phyloP scores from a whole-genome alignment of 2,329 filamentous ascomycete species.

The Calonectria fujianensis region DNA sequence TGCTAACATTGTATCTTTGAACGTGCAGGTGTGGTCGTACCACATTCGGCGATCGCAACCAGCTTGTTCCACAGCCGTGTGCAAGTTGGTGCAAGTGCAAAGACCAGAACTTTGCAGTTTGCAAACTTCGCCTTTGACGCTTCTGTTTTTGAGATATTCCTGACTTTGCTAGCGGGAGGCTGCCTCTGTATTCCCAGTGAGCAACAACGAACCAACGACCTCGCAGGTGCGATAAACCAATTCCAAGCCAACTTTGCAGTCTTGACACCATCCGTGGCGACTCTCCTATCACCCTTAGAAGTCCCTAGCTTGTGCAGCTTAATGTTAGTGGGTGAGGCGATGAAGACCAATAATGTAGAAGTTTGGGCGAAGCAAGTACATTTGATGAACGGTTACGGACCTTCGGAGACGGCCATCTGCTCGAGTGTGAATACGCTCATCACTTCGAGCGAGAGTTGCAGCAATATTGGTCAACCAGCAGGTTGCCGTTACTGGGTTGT shows the following conservation, averaged over 20 bases:
- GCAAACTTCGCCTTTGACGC: slow-evolving; percentile 26
- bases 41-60: slow-evolving; percentile 20
- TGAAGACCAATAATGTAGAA: slow-evolving; percentile 18
- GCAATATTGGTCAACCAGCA: slow-evolving; percentile 23
- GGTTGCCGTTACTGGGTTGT: slow-evolving; percentile 23
- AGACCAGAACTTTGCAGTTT: slow-evolving; percentile 23
- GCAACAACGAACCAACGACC: slow-evolving; percentile 19
- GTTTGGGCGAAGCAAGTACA: slow-evolving; percentile 19
- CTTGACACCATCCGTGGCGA: slow-evolving; percentile 24
- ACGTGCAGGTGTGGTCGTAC: slow-evolving; percentile 22
- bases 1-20: slow-evolving; percentile 20
- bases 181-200: slow-evolving; percentile 24
- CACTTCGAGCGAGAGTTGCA: slow-evolving; percentile 21
- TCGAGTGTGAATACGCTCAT: slow-evolving; percentile 21
- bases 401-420: slow-evolving; percentile 26
- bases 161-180: slow-evolving; percentile 27
- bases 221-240: slow-evolving; percentile 26
- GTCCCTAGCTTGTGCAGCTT: slow-evolving; percentile 21
- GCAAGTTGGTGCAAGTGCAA: slow-evolving; percentile 19
- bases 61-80: slow-evolving; percentile 26
- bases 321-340: slow-evolving; percentile 24
- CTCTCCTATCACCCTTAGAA: slow-evolving; percentile 21
- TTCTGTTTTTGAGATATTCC: slow-evolving; percentile 26
- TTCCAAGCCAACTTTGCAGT: slow-evolving; percentile 24
- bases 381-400: slow-evolving; percentile 21